Evolutionary conservation across 768 basidiomycete species (phyloP), one percentile per base, ranked within the genome.

Genomic region (Leccinum sublutescens): DNA sequence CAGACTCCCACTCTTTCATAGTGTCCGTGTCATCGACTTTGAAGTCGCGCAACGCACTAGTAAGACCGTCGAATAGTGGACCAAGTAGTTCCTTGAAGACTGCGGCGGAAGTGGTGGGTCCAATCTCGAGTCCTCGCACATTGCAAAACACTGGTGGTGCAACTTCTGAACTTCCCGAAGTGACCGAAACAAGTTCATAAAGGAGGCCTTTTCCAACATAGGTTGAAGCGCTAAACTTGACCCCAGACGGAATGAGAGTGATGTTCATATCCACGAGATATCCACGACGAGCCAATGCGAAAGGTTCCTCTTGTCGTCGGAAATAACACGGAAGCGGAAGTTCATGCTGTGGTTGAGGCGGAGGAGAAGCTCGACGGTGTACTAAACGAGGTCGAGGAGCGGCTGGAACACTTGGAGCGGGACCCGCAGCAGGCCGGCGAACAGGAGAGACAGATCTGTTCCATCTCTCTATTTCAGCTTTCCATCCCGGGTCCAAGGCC

Each of bases 151-250:
- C 63, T 3, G 80, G 80, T 11, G 68, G 54, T 12, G 66, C 59
- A 10, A 64, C 54, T 25, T 75, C 70, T 5, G 63, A 58, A 7
- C 60, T 57, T 31, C 71, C 66, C 21, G 71, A 68, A 19, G 79
- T 60, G 53, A 78, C 53, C n/a, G 76, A 66, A 51, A 85, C 59
- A 15, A 92, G 77, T 23, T 87, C 82, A 57, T 78, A 70, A 17
- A 94, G 80, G 66, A 80, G 77, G 1, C 89, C 88, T 58, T 77
- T 84, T 8, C 79, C 81, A 48, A 87, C 78, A 61, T 85, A 88
- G 6, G 86, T 83, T 9, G 77, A 73, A 2, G 72, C 40, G 1
- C 66, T 68, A 62, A 93, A 87, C 36, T 77, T 77, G 36, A 82
- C 71, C 3, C 85, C 86, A 3, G 81, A 76, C 23, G 76, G 77